phyloP scores from a whole-genome alignment of 176 grass and related monocot genomes.

The Carex myosuroides region DNA sequence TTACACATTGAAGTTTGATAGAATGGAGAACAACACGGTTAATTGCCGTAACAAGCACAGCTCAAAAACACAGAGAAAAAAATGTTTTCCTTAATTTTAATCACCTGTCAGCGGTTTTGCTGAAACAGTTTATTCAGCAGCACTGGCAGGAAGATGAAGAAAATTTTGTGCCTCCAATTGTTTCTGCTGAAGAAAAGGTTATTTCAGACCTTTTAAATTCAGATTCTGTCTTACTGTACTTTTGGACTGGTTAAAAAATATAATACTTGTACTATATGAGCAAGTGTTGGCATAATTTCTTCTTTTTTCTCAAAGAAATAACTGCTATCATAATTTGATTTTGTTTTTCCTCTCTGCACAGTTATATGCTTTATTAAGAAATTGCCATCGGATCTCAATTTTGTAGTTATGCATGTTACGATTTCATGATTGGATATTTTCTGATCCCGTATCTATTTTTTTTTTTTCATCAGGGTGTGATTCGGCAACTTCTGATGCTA shows the following conservation, averaged over 20 bases:
- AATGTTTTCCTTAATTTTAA: conserved; percentile 42
- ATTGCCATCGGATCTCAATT: neutral
- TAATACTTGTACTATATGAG: neutral
- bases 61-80: neutral
- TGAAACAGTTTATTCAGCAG: conserved; percentile 95
- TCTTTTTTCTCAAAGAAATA: neutral
- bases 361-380: neutral
- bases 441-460: neutral
- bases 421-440: neutral
- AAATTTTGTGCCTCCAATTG: conserved; percentile 74
- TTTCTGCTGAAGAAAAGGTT: conserved; percentile 84
- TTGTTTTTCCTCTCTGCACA: neutral
- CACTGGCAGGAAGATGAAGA: conserved; percentile 95
- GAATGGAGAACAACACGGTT: neutral
- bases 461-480: conserved; percentile 40
- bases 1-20: neutral
- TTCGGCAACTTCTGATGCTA: conserved; percentile 73
- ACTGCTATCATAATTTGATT: neutral
- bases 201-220: neutral
- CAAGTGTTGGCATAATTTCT: neutral
- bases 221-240: neutral
- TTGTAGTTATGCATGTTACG: neutral
- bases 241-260: neutral
- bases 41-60: neutral
- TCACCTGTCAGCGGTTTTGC: conserved; percentile 83